A percentile compares a stretch with the other conserved stretches of the same genome.
Conservation (phyloP, 225 moss, liverwort and hornwort species). For the Marchantia paleacea region DNA sequence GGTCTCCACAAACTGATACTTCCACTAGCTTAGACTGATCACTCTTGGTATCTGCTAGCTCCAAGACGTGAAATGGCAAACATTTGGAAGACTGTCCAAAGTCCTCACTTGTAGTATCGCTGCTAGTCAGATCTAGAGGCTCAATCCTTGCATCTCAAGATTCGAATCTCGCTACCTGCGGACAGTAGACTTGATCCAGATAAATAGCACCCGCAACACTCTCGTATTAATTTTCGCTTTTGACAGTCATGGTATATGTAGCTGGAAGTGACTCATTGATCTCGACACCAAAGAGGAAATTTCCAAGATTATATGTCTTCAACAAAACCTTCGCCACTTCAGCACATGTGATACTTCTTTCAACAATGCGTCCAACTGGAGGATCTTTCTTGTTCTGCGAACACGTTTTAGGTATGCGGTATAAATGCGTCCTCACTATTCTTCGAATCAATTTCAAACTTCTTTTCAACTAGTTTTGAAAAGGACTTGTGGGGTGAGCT, state of each 20-base stretch:
- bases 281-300: too few relatives aligned
- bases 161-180: neutral
- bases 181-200: neutral
- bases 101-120: neutral
- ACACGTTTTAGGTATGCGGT: constrained; percentile 2
- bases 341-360: neutral
- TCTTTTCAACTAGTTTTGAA: too few relatives aligned
- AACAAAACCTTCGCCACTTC: neutral
- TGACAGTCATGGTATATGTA: neutral
- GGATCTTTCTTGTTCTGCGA: constrained; percentile 3
- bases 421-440: neutral
- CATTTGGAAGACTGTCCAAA: neutral
- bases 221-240: neutral
- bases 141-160: neutral
- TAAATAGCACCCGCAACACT: neutral
- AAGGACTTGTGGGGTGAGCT: too few relatives aligned
- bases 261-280: too few relatives aligned
- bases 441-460: too few relatives aligned
- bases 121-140: neutral
- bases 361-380: constrained; percentile 6
- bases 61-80: too few relatives aligned
- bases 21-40: too few relatives aligned
- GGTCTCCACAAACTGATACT: neutral
- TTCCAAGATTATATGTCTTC: too few relatives aligned
- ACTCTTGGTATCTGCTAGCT: neutral